phyloP scores from a whole-genome alignment of 2,329 filamentous ascomycete species.

The Periconia sp. region DNA sequence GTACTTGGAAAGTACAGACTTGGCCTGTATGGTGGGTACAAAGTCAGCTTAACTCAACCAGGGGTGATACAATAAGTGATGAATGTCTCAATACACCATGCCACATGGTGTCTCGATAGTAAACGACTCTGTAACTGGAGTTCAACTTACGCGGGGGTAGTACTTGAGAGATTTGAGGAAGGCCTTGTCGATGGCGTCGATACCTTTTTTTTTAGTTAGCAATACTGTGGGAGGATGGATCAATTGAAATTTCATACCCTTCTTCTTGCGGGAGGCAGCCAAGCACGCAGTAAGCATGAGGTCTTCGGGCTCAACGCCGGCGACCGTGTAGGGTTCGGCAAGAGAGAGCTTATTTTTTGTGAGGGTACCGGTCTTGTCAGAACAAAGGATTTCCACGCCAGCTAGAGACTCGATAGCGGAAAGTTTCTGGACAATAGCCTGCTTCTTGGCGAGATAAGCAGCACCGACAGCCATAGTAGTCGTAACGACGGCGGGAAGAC shows the following conservation, averaged over 20 bases:
- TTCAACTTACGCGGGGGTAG: too few species aligned
- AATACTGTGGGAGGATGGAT: too few species aligned
- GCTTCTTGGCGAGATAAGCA: slow-evolving; percentile 87
- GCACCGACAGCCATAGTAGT: slow-evolving; percentile 95
- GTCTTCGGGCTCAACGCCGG: slow-evolving; percentile 80
- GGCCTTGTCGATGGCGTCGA: slow-evolving; percentile 92
- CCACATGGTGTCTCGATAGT: too few species aligned
- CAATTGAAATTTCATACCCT: slow-evolving; percentile 64
- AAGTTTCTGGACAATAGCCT: slow-evolving; percentile 91
- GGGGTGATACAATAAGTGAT: too few species aligned
- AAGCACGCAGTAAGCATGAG: slow-evolving; percentile 91
- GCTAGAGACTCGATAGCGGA: slow-evolving; percentile 89
- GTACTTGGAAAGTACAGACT: slow-evolving; percentile 79
- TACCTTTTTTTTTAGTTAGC: slow-evolving; percentile 98
- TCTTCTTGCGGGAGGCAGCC: slow-evolving; percentile 90
- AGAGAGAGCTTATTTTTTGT: slow-evolving; percentile 94
- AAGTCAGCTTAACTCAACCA: too few species aligned
- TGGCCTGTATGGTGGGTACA: too few species aligned
- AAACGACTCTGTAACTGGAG: too few species aligned
- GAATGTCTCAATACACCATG: too few species aligned
- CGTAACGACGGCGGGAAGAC: slow-evolving; percentile 89
- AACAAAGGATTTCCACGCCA: slow-evolving; percentile 91
- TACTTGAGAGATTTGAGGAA: slow-evolving; percentile 83
- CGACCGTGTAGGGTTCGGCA: slow-evolving; percentile 79
- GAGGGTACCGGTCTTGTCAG: slow-evolving; percentile 90